These are phyloP conservation scores for Martensiomyces pterosporus DNA, from an alignment of 192 early-diverging fungal species.

Conservation along the genomic window DNA sequence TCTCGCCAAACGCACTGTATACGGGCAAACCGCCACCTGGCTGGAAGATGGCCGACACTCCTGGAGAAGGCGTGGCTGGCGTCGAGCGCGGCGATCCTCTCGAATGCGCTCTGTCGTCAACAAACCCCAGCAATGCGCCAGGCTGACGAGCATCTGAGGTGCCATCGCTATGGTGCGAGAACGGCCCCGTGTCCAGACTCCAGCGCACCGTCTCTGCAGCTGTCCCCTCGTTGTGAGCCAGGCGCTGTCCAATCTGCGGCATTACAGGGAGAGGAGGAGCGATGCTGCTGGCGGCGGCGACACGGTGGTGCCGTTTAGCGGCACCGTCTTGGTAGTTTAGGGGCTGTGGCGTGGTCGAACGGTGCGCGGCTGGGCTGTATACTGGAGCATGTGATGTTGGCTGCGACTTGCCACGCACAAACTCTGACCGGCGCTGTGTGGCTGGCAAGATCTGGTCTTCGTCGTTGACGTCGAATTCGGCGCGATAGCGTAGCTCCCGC, in stretches of 20 bases:
- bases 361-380: slow-evolving; percentile 7
- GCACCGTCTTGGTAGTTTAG: no score
- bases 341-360: slow-evolving; percentile 22
- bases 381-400: slow-evolving; percentile 11
- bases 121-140: slow-evolving; percentile 21
- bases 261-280: no score
- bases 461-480: background rate
- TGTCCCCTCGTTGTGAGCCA: no score
- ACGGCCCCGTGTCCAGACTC: slow-evolving; percentile 10
- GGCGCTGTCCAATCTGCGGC: no score
- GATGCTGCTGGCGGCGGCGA: background rate
- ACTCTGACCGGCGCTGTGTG: slow-evolving; percentile 1
- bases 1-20: no score
- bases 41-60: slow-evolving; percentile 2
- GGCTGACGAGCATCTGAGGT: slow-evolving; percentile 16
- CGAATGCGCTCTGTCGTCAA: slow-evolving; percentile 7
- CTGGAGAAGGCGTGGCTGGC: slow-evolving; percentile 24
- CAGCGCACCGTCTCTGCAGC: slow-evolving; percentile 7
- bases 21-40: no score
- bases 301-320: no score
- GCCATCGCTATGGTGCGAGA: slow-evolving; percentile 36
- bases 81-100: slow-evolving; percentile 28
- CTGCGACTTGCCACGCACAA: slow-evolving; percentile 32
- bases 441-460: background rate
- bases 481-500: background rate